Percentiles rank a stretch among this genome's conserved stretches.
phyloP scores from a whole-genome alignment of 805 yeast genomes.

The Saccharomyces jurei region DNA sequence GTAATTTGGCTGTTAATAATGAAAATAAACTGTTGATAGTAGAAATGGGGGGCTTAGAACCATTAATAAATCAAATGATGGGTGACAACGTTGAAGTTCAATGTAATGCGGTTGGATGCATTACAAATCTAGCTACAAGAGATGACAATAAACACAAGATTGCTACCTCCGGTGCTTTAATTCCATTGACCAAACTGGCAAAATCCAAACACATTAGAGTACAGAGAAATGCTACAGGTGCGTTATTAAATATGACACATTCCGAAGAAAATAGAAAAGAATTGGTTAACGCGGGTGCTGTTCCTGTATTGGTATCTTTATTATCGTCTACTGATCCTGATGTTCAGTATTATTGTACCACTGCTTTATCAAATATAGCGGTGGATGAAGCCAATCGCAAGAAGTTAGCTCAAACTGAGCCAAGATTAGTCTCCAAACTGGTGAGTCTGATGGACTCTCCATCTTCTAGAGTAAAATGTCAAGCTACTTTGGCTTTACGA shows the following conservation, averaged over 20 bases:
- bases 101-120: slow-evolving; percentile 98
- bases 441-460: slow-evolving; percentile 89
- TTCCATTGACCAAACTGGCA: slow-evolving; percentile 90
- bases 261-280: slow-evolving; percentile 94
- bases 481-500: slow-evolving; percentile 92
- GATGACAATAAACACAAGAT: slow-evolving; percentile 94
- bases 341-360: slow-evolving; percentile 96
- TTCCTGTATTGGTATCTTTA: slow-evolving; percentile 86
- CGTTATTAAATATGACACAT: slow-evolving; percentile 95
- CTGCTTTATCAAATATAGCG: slow-evolving; percentile 93
- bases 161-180: slow-evolving; percentile 91
- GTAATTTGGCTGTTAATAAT: slow-evolving; percentile 95
- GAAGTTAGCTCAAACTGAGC: slow-evolving; percentile 84
- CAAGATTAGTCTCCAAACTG: slow-evolving; percentile 78
- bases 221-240: slow-evolving; percentile 98
- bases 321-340: slow-evolving; percentile 85
- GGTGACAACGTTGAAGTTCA: slow-evolving; percentile 95
- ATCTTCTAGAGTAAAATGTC: slow-evolving; percentile 93
- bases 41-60: slow-evolving; percentile 96
- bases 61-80: slow-evolving; percentile 95
- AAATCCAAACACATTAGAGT: slow-evolving; percentile 91
- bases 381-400: slow-evolving; percentile 90
- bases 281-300: slow-evolving; percentile 95
- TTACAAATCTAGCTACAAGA: slow-evolving; percentile 94
- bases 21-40: slow-evolving; percentile 89